Conservation (phyloP, 176 grass and related monocot species). For the Typha latifolia region DNA sequence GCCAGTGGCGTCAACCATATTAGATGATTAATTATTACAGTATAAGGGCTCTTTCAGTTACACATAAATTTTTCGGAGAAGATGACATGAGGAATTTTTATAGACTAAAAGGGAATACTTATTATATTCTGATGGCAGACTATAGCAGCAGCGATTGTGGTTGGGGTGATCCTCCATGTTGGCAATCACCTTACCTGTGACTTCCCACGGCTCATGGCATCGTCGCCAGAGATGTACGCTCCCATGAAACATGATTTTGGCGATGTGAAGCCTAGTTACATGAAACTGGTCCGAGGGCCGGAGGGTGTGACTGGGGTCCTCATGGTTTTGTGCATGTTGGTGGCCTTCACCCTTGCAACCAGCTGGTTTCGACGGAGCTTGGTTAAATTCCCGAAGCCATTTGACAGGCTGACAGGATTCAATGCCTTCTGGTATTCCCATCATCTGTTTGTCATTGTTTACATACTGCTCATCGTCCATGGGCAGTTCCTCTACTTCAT, state of each 20-base stretch:
- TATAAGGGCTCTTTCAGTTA: background rate
- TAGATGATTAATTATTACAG: too few relatives aligned
- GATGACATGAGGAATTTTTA: background rate
- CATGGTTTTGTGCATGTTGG: constrained; percentile 93
- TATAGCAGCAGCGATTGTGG: constrained; percentile 83
- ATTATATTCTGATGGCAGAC: constrained; percentile 36
- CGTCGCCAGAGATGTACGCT: constrained; percentile 53
- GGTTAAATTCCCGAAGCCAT: constrained; percentile 84
- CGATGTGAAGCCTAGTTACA: constrained; percentile 66
- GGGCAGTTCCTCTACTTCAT: constrained; percentile 82
- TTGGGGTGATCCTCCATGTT: constrained; percentile 87
- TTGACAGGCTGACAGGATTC: constrained; percentile 89
- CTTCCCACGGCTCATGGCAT: constrained; percentile 68
- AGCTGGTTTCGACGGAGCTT: constrained; percentile 85
- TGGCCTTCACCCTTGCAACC: constrained; percentile 88
- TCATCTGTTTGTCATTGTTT: constrained; percentile 83
- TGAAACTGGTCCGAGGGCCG: constrained; percentile 50
- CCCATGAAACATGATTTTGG: constrained; percentile 62
- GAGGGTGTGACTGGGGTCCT: constrained; percentile 87
- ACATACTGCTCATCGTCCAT: constrained; percentile 79
- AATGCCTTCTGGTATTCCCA: constrained; percentile 99
- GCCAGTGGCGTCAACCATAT: too few relatives aligned
- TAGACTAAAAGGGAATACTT: background rate
- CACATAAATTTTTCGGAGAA: background rate
- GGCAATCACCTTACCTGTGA: constrained; percentile 85